Evolutionary conservation across 805 yeast species (phyloP), one percentile per base, ranked within the genome.

Genomic region (Hanseniaspora opuntiae): DNA sequence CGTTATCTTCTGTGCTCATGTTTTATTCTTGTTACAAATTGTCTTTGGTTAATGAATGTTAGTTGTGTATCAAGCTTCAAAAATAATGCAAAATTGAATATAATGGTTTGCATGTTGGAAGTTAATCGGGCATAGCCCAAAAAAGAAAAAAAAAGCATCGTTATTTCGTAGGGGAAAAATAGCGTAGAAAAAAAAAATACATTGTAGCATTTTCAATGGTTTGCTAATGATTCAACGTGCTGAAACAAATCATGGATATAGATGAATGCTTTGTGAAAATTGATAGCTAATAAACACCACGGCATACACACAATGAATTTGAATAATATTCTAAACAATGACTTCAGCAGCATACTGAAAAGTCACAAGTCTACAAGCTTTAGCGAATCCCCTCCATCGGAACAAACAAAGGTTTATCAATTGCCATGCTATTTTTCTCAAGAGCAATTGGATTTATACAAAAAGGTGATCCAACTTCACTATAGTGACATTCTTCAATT

Each of bases 401-500:
- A 68, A 55, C 59, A 58, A 33, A 60, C 68, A 7, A 74, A 87
- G 12, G 94, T 84, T 57, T 87, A 86, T 64, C 76, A 79, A 64
- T 69, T 88, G 28, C 84, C 94, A 0, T 82, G 90, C 7, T 89
- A 95, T 3, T 78, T 88, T 80, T 78, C 82, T 52, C 86, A 84
- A 57, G 85, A 85, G 59, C 97, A 90, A 64, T 83, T 81, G 61
- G 93, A 88, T 61, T 72, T 90, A 51, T 86, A 89, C 11, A 95
- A 90, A 65, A 96, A 88, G 63, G 88, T 93, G 32, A 85, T 90
- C 12, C 85, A 95, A 1, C 71, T 88, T 40, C 97, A 90, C 67
- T 90, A 89, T 64, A 79, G 90, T 35, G 97, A 89, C 63, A 87
- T 90, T 88, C 86, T 62, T 95, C 87, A 63, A 68, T 74, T 1